A percentile compares a stretch with the other conserved stretches of the same genome.
These are phyloP conservation scores for Coemansia reversa DNA, from an alignment of 192 early-diverging fungal genomes.

Conservation along the genomic window DNA sequence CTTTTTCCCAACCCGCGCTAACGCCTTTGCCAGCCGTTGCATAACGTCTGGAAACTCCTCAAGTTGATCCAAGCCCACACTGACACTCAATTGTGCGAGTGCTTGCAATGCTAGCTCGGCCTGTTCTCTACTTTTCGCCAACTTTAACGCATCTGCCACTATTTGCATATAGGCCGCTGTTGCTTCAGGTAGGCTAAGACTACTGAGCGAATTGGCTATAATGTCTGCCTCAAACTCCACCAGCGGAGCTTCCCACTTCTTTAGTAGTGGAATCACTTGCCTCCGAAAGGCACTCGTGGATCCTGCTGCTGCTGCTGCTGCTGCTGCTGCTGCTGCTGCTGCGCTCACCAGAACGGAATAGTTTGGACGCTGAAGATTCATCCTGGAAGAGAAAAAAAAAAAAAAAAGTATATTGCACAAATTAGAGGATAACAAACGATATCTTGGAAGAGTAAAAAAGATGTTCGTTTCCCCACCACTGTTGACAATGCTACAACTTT, in stretches of 20 bases:
- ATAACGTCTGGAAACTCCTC: slow-evolving; percentile 19
- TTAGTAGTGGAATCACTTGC: background rate
- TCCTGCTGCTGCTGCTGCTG: background rate
- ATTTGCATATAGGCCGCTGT: slow-evolving; percentile 31
- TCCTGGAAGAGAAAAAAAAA: background rate
- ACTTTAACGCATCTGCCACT: slow-evolving; percentile 19
- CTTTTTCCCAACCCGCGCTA: background rate
- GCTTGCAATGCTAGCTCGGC: slow-evolving; percentile 3
- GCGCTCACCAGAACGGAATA: background rate
- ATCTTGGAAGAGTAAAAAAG: background rate
- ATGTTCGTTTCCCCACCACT: too few species aligned
- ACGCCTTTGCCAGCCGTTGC: slow-evolving; percentile 18
- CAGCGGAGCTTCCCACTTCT: background rate
- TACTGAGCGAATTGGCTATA: background rate
- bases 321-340: background rate
- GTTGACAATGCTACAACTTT: slow-evolving; percentile 59
- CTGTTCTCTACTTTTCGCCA: slow-evolving; percentile 20
- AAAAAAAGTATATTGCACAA: background rate
- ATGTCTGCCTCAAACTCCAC: background rate
- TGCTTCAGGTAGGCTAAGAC: background rate
- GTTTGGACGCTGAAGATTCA: background rate
- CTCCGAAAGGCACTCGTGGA: background rate
- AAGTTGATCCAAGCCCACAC: slow-evolving; percentile 19
- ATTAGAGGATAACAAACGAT: background rate
- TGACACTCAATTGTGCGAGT: slow-evolving; percentile 1